Evolutionary conservation across 176 grass and related monocot species (phyloP), one percentile per base, ranked within the genome.

Genomic region (Hsuehochloa calcarea): DNA sequence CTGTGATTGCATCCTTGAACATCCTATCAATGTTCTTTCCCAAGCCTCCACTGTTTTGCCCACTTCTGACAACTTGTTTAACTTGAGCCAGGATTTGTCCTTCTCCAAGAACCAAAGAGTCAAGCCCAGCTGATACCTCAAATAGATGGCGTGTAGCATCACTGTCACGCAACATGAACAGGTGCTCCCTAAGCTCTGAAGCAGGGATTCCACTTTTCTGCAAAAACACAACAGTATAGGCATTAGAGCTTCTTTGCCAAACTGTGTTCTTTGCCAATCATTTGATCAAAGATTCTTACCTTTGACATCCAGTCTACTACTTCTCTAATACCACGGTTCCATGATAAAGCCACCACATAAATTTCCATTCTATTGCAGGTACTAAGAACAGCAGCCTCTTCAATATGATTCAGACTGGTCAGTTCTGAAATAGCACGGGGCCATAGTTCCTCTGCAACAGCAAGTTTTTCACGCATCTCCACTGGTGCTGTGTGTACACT

Each of bases 281-380:
- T 79, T 51, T 61, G 16, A 65, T 81, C 14, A 65, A 81, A 78
- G 16, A 77, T 50, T 38, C 70, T 89, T 88, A 98, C 96, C 93
- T 93, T 98, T 80, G 96, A 75, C 93, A 98, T 98, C 96, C 96
- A 98, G 68, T 98, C 96, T 10, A 95, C 85, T 11, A 98, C 93
- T 91, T 98, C 96, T 89, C 91, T 91, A 54, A 98, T 98, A 68
- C 96, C 96, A 58, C 93, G 89, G 63, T 95, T 93, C 96, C 96
- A 98, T n/a, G 96, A 98, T 68, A 98, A 73, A 62, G 93, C 91
- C 25, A 98, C 93, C 60, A 95, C 91, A 78, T 95, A 98, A 70
- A 98, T 98, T 85, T 98, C 93, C 93, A 98, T 98, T 78, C 96
- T 91, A 62, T 98, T 98, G 79, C 96, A 98, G 20, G 96, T 98